Evolutionary conservation across 2,329 filamentous ascomycete genomes (phyloP).

Genomic region (Westerdykella ornata): DNA sequence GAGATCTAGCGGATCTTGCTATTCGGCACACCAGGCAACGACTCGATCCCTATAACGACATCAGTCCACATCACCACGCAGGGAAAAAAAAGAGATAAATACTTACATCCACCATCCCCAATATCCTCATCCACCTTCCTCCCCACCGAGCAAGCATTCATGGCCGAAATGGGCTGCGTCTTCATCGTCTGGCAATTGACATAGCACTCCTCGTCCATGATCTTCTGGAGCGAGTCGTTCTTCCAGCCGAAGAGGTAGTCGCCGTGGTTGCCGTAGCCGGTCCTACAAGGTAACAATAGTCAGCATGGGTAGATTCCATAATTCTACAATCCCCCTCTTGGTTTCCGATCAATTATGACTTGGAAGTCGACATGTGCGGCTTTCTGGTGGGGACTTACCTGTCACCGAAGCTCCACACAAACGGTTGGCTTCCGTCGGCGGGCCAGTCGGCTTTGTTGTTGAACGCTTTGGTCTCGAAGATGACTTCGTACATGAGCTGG

Average conservation of each 20-base stretch:
- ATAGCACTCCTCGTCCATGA: conserved; percentile 35
- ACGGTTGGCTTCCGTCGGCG: conserved; percentile 27
- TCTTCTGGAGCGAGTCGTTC: conserved; percentile 43
- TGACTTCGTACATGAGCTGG: conserved; percentile 24
- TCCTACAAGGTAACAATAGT: conserved; percentile 11
- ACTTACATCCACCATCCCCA: conserved; percentile 31
- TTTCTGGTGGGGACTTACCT: conserved; percentile 18
- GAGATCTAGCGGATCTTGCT: no score
- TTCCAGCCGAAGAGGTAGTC: conserved; percentile 52
- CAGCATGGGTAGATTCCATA: no score
- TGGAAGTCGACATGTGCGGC: not conserved
- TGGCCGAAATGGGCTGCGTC: conserved; percentile 41
- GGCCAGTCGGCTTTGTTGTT: conserved; percentile 19
- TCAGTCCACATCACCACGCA: not conserved
- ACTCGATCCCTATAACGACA: no score
- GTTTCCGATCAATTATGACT: not conserved
- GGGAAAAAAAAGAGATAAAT: not conserved
- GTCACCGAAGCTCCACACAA: conserved; percentile 32
- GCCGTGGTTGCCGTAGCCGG: conserved; percentile 46
- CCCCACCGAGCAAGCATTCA: conserved; percentile 43
- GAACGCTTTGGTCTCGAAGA: conserved; percentile 35
- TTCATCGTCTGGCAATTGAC: conserved; percentile 38
- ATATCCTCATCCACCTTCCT: conserved; percentile 45
- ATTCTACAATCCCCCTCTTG: not conserved
- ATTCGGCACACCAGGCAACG: no score